phyloP scores from a whole-genome alignment of 2,329 filamentous ascomycete species.

The Paecilomyces dactylethromorphus region DNA sequence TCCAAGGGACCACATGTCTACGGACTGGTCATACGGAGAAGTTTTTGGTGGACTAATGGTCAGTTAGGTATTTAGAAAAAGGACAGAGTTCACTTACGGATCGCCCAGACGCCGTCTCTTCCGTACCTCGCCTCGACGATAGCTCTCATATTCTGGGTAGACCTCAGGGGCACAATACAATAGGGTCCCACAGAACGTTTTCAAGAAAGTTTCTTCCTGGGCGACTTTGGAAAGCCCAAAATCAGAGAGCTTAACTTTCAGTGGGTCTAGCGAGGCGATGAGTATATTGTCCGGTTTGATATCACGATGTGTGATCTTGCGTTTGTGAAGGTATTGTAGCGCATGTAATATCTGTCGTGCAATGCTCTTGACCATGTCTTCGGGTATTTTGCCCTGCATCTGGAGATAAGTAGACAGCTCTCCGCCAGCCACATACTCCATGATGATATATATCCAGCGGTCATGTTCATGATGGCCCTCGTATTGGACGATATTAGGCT shows the following conservation, averaged over 20 bases:
- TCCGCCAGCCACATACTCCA: slow-evolving; percentile 82
- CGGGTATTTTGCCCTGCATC: slow-evolving; percentile 56
- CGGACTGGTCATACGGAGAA: slow-evolving; percentile 76
- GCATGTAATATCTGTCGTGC: slow-evolving; percentile 66
- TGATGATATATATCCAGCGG: slow-evolving; percentile 84
- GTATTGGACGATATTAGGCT: slow-evolving; percentile 87
- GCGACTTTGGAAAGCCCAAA: slow-evolving; percentile 96
- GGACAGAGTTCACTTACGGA: slow-evolving; percentile 25
- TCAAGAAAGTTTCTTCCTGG: slow-evolving; percentile 83
- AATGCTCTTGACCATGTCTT: slow-evolving; percentile 64
- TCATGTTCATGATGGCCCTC: slow-evolving; percentile 82
- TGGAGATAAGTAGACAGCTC: slow-evolving; percentile 72
- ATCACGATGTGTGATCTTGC: slow-evolving; percentile 94
- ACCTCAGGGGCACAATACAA: slow-evolving; percentile 96
- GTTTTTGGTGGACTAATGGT: slow-evolving; percentile 39
- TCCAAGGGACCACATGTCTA: slow-evolving; percentile 94
- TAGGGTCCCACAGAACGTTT: slow-evolving; percentile 93
- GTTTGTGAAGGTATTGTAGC: slow-evolving; percentile 75
- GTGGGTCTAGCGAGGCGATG: slow-evolving; percentile 64
- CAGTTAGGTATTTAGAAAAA: slow-evolving; percentile 7
- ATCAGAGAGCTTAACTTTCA: slow-evolving; percentile 86
- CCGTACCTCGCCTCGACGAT: slow-evolving; percentile 53
- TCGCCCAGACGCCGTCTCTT: slow-evolving; percentile 54
- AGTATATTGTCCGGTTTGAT: slow-evolving; percentile 98
- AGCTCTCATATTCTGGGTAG: slow-evolving; percentile 73